A percentile compares a stretch with the other conserved stretches of the same genome.
These are phyloP conservation scores for Coemansia sp. DNA, from an alignment of 192 early-diverging fungal species.

Conservation along the genomic window DNA sequence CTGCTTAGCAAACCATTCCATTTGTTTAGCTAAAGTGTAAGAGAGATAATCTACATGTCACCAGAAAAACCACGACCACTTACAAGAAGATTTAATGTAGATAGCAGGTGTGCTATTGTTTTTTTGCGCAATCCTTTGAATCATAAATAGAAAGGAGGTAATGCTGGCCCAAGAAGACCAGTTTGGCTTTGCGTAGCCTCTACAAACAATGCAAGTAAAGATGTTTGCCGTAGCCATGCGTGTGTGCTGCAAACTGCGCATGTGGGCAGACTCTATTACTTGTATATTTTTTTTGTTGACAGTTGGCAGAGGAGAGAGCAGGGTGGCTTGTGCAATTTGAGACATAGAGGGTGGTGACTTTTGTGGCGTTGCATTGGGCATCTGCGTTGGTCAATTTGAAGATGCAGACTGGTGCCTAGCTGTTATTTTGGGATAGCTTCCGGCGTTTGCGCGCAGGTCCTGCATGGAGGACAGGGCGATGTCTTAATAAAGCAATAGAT, in stretches of 20 bases:
- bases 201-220: background rate
- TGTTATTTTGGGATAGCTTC: background rate
- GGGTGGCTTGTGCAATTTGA: background rate
- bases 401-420: background rate
- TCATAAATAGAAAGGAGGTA: background rate
- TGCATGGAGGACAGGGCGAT: too few species aligned
- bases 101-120: background rate
- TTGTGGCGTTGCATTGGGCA: background rate
- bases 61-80: background rate
- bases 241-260: background rate
- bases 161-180: background rate
- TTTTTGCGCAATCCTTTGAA: background rate
- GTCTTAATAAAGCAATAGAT: background rate
- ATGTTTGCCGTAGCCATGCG: background rate
- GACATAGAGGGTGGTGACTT: background rate
- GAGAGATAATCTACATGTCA: background rate
- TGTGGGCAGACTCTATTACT: background rate
- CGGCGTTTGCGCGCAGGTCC: background rate
- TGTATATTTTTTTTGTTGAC: background rate
- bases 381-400: background rate
- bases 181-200: background rate
- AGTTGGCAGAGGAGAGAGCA: background rate
- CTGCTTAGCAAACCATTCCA: background rate
- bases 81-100: background rate
- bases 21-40: too few species aligned